phyloP scores from a whole-genome alignment of 2,329 filamentous ascomycete species.

The Trichoderma sp. region DNA sequence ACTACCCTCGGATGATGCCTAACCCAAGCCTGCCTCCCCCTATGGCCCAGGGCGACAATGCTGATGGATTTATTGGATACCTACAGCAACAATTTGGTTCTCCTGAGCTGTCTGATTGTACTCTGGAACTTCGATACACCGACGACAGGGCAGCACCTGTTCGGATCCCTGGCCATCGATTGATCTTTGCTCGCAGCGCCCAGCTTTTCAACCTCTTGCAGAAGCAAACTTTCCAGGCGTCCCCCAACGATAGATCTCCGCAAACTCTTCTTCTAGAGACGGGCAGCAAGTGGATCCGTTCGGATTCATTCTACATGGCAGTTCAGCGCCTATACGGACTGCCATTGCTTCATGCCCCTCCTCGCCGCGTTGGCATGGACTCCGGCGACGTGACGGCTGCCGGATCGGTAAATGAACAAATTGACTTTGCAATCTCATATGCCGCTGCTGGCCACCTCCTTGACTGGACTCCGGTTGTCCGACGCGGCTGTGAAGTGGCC shows the following conservation, averaged over 20 bases:
- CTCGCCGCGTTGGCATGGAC: conserved; percentile 29
- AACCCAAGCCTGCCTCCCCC: conserved; percentile 31
- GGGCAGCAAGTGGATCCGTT: conserved; percentile 52
- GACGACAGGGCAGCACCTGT: conserved; percentile 40
- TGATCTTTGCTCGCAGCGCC: conserved; percentile 54
- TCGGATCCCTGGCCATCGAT: conserved; percentile 52
- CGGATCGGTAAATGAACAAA: conserved; percentile 42
- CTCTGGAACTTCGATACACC: conserved; percentile 45
- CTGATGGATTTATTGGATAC: conserved; percentile 41
- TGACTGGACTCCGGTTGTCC: conserved; percentile 52
- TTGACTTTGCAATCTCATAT: conserved; percentile 61
- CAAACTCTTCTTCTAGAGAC: conserved; percentile 44
- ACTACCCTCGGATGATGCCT: conserved; percentile 36
- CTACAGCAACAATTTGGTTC: conserved; percentile 38
- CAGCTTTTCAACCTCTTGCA: conserved; percentile 30
- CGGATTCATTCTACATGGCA: conserved; percentile 56
- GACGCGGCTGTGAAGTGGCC: conserved; percentile 60
- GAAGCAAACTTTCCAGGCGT: conserved; percentile 33
- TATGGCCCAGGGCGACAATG: conserved; percentile 31
- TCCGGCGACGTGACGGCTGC: conserved; percentile 37
- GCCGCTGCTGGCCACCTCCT: conserved; percentile 61
- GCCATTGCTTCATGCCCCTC: conserved; percentile 44
- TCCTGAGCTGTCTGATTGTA: conserved; percentile 42
- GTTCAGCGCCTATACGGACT: conserved; percentile 58
- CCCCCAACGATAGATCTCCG: conserved; percentile 25